phyloP scores from a whole-genome alignment of 441 rosid genomes.

The Bocquillonia castaneifolia region DNA sequence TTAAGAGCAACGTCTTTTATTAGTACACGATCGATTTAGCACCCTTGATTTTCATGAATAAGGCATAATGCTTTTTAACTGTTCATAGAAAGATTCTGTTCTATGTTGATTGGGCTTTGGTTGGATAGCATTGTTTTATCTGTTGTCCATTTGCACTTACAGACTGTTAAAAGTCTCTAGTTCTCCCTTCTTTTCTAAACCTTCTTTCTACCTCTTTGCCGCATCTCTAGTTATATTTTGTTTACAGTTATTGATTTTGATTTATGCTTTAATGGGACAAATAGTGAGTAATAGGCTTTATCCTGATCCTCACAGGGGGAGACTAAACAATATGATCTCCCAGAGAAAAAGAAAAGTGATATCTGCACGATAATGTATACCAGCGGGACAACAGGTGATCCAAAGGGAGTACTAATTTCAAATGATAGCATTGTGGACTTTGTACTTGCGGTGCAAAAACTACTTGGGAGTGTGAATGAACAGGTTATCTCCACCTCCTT shows the following conservation, averaged over 20 bases:
- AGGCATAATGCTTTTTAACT: constrained; percentile 2
- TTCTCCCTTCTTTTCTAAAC: no score
- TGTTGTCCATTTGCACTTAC: background rate
- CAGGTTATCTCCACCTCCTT: constrained; percentile 36
- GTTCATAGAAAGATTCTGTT: background rate
- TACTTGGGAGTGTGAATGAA: constrained; percentile 61
- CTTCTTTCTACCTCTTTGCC: no score
- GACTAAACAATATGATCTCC: constrained; percentile 62
- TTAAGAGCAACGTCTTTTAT: background rate
- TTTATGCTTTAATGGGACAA: background rate
- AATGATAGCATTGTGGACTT: constrained; percentile 76
- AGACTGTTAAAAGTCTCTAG: no score
- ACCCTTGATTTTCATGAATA: constrained; percentile 10
- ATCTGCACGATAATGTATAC: constrained; percentile 97
- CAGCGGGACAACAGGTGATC: constrained; percentile 98
- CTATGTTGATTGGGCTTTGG: background rate
- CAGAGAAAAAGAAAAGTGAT: constrained; percentile 57
- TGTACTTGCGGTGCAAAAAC: constrained; percentile 60
- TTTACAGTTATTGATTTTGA: background rate
- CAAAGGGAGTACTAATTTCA: constrained; percentile 95
- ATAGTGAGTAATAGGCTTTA: background rate
- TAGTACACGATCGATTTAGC: background rate
- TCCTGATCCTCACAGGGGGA: constrained; percentile 51
- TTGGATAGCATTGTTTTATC: background rate
- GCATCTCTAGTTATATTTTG: no score